phyloP scores from a whole-genome alignment of 192 early-diverging fungal genomes.

The Podila epicladia region DNA sequence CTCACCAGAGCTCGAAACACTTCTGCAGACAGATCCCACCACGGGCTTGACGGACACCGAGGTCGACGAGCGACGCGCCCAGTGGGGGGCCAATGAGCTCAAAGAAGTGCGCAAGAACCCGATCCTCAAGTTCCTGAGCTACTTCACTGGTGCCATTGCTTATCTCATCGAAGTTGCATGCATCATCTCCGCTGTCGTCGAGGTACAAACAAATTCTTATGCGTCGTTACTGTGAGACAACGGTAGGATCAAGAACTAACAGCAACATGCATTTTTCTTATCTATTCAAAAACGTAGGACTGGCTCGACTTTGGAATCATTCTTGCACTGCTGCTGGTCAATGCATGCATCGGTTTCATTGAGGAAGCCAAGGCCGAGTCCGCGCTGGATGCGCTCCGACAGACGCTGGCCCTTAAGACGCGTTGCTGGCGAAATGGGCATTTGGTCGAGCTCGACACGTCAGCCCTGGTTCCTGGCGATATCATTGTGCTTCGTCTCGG shows the following conservation, averaged over 20 bases:
- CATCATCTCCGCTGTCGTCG: conserved; percentile 78
- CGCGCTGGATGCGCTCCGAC: conserved; percentile 92
- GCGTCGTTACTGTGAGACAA: neutral
- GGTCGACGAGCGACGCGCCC: conserved; percentile 68
- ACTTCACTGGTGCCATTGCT: conserved; percentile 89
- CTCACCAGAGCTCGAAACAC: conserved; percentile 81
- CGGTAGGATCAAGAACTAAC: neutral
- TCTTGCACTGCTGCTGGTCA: conserved; percentile 78
- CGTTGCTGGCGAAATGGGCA: conserved; percentile 82
- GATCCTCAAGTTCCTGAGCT: conserved; percentile 84
- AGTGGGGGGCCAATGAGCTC: conserved; percentile 85
- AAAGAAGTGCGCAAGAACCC: conserved; percentile 86
- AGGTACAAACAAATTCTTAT: conserved; percentile 24
- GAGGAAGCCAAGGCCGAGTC: conserved; percentile 94
- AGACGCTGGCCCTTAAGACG: conserved; percentile 91
- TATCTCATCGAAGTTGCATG: conserved; percentile 90
- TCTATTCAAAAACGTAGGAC: conserved; percentile 7
- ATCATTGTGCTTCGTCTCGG: conserved; percentile 91
- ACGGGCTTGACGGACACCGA: conserved; percentile 81
- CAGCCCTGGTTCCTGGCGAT: conserved; percentile 89
- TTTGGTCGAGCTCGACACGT: conserved; percentile 76
- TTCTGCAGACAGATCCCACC: conserved; percentile 83
- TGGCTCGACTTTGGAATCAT: conserved; percentile 86
- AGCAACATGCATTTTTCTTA: neutral
- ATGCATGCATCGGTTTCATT: conserved; percentile 91